A percentile compares a stretch with the other conserved stretches of the same genome.
Evolutionary conservation across 768 basidiomycete genomes (phyloP).

Genomic region (Pleurotus pulmonarius): DNA sequence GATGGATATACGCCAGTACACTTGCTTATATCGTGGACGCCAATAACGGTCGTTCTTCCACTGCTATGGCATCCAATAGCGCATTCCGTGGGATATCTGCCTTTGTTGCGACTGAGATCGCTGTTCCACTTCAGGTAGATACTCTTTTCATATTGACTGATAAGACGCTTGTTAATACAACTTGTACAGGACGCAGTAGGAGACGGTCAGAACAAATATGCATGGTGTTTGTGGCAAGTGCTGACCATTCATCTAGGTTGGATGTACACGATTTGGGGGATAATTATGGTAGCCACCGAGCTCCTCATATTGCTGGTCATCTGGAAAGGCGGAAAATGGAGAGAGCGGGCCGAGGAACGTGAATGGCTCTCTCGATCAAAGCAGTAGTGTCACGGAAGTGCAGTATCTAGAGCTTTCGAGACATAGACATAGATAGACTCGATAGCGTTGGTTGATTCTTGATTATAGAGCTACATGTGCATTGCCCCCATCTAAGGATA

Average conservation of each 20-base stretch:
- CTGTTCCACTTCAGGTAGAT: conserved; percentile 66
- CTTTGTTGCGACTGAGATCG: conserved; percentile 67
- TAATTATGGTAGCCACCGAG: conserved; percentile 48
- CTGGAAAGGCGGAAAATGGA: conserved; percentile 58
- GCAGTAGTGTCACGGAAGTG: not conserved
- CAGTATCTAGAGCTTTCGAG: not conserved
- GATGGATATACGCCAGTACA: conserved; percentile 33
- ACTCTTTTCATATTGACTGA: not conserved
- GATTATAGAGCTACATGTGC: not conserved
- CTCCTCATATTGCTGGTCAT: conserved; percentile 57
- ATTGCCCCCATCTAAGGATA: too few relatives aligned
- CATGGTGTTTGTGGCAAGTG: not conserved
- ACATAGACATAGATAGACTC: not conserved
- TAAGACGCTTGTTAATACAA: not conserved
- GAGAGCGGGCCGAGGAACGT: conserved; percentile 41
- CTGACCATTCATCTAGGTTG: conserved; percentile 34
- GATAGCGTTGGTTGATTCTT: not conserved
- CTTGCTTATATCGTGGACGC: conserved; percentile 86
- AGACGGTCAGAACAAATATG: conserved; percentile 46
- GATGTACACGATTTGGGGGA: conserved; percentile 64
- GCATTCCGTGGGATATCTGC: conserved; percentile 68
- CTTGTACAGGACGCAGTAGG: conserved; percentile 55
- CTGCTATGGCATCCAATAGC: conserved; percentile 74
- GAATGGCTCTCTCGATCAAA: conserved; percentile 22
- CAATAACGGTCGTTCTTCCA: conserved; percentile 75